phyloP scores from a whole-genome alignment of 2,329 filamentous ascomycete genomes.

The Gnomoniopsis smithogilvyi region DNA sequence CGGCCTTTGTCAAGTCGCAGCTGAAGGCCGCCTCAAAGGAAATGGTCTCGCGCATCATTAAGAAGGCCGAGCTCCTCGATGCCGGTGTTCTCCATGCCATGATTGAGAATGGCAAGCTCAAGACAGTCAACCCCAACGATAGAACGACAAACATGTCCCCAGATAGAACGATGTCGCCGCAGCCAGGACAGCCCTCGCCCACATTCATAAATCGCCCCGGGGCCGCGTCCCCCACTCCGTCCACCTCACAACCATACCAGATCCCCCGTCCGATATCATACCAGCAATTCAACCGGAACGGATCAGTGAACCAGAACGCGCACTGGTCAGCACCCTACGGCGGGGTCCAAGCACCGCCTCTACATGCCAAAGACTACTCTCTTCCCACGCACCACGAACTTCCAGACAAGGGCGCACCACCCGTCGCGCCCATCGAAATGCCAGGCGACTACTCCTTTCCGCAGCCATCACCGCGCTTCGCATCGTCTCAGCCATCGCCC shows the following conservation, averaged over 20 bases:
- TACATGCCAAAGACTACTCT: conserved; percentile 23
- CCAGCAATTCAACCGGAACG: conserved; percentile 29
- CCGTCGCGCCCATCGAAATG: conserved; percentile 32
- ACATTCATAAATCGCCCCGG: conserved; percentile 1
- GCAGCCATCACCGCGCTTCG: conserved; percentile 27
- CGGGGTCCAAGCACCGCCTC: conserved; percentile 20
- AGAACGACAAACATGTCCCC: conserved; percentile 31
- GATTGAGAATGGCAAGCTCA: conserved; percentile 62
- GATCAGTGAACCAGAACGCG: conserved; percentile 24
- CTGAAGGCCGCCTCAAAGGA: conserved; percentile 64
- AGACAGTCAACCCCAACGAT: conserved; percentile 53
- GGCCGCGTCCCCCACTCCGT: conserved; percentile 28
- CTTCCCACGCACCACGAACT: conserved; percentile 36
- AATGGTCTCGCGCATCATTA: conserved; percentile 66
- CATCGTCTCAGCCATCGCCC: conserved; percentile 29
- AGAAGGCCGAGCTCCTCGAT: conserved; percentile 68
- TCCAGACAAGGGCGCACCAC: conserved; percentile 24
- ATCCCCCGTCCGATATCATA: conserved; percentile 37
- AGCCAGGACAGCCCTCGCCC: conserved; percentile 11
- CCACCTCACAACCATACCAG: conserved; percentile 34
- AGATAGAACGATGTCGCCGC: conserved; percentile 10
- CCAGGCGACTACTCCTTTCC: conserved; percentile 47
- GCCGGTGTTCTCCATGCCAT: conserved; percentile 63
- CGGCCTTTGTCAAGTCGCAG: conserved; percentile 64
- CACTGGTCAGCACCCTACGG: conserved; percentile 24